These are phyloP conservation scores for Monosporozyma solicola DNA, from an alignment of 805 yeast species.

Conservation along the genomic window DNA sequence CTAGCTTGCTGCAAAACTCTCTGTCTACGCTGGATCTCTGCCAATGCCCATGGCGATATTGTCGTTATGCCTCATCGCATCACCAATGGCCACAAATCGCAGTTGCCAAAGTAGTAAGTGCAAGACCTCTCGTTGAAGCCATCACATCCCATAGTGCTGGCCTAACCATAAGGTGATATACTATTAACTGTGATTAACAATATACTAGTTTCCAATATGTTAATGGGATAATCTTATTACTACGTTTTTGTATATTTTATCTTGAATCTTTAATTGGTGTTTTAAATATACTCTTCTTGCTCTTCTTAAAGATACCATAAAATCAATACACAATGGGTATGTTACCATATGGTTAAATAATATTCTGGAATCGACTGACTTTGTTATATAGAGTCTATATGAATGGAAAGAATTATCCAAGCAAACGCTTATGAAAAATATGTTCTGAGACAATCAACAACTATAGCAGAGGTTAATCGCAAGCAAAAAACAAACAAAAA, in stretches of 20 bases:
- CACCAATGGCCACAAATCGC: background rate
- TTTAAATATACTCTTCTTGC: background rate
- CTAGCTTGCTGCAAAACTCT: background rate
- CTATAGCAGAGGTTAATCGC: no score
- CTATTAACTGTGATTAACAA: background rate
- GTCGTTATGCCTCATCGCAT: background rate
- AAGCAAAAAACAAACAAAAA: no score
- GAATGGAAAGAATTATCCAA: no score
- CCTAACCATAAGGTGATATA: background rate
- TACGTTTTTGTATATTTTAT: background rate
- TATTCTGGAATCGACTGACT: background rate
- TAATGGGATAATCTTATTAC: background rate
- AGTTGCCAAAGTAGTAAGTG: background rate
- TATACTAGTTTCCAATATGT: background rate
- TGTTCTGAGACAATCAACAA: no score
- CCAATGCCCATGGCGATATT: background rate
- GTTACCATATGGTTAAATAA: constrained; percentile 8
- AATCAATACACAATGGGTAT: constrained; percentile 32
- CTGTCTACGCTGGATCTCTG: background rate
- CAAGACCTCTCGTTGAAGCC: background rate
- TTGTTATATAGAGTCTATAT: no score
- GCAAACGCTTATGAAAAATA: no score
- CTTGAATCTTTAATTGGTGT: background rate
- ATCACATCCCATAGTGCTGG: background rate
- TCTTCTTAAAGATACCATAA: constrained; percentile 18